Percentiles rank a stretch among this genome's conserved stretches.
These are phyloP conservation scores for Elsinoe ampelina DNA, from an alignment of 2,329 filamentous ascomycete genomes.

Conservation along the genomic window DNA sequence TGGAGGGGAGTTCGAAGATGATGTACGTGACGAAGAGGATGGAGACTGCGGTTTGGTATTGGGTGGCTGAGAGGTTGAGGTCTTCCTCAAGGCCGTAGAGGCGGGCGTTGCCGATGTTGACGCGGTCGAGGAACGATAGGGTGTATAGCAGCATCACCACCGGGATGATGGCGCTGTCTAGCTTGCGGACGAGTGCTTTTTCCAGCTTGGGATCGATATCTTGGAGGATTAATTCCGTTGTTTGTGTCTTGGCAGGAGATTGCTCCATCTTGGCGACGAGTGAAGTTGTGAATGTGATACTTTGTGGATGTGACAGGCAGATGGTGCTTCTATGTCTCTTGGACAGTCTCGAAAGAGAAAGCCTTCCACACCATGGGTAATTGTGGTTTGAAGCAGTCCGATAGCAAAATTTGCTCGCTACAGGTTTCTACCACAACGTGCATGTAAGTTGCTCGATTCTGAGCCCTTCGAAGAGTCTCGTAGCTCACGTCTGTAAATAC, in stretches of 20 bases:
- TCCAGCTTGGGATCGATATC: conserved; percentile 34
- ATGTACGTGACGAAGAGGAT: conserved; percentile 40
- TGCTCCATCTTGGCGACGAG: neutral
- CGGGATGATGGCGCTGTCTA: conserved; percentile 56
- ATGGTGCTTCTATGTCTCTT: too few relatives aligned
- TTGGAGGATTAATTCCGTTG: neutral
- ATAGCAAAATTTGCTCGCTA: too few relatives aligned
- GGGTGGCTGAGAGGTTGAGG: conserved; percentile 49
- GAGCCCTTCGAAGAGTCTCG: too few relatives aligned
- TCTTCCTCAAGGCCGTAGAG: conserved; percentile 57
- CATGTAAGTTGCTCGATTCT: too few relatives aligned
- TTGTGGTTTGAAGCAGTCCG: too few relatives aligned
- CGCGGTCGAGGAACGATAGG: conserved; percentile 66
- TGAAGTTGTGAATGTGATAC: neutral
- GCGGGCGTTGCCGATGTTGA: conserved; percentile 49
- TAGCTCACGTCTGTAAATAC: too few relatives aligned
- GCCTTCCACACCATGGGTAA: too few relatives aligned
- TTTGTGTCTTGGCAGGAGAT: neutral
- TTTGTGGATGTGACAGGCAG: too few relatives aligned
- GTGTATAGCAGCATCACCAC: conserved; percentile 62
- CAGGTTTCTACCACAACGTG: too few relatives aligned
- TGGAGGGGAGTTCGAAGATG: conserved; percentile 37
- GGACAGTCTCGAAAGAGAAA: too few relatives aligned
- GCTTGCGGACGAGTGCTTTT: conserved; percentile 47
- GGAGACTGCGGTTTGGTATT: conserved; percentile 52